These are phyloP conservation scores for Capronia coronata DNA, from an alignment of 2,329 filamentous ascomycete species.

Conservation along the genomic window DNA sequence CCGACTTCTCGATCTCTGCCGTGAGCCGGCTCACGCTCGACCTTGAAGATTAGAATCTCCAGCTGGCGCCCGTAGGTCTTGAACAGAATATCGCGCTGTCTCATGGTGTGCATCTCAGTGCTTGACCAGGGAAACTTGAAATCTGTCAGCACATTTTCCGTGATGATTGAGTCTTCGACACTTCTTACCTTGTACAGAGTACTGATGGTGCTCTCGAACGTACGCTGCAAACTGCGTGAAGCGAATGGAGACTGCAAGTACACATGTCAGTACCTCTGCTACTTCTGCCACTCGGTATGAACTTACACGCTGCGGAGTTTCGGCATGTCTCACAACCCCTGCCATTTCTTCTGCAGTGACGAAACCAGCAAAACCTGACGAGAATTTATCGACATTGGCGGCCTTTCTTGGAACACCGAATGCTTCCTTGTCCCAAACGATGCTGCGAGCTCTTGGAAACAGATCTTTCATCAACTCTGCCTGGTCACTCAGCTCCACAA, in stretches of 20 bases:
- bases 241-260: slow-evolving; percentile 43
- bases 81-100: slow-evolving; percentile 44
- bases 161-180: not conserved
- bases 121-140: slow-evolving; percentile 47
- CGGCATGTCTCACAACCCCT: slow-evolving; percentile 43
- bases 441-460: slow-evolving; percentile 48
- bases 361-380: slow-evolving; percentile 47
- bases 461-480: slow-evolving; percentile 46
- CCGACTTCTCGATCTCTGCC: slow-evolving; percentile 31
- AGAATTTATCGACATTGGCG: slow-evolving; percentile 39
- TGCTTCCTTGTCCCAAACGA: slow-evolving; percentile 37
- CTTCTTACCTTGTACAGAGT: slow-evolving; percentile 44
- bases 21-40: slow-evolving; percentile 31
- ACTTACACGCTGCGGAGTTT: slow-evolving; percentile 46
- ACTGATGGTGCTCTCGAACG: slow-evolving; percentile 48
- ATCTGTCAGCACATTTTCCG: slow-evolving; percentile 10
- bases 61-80: slow-evolving; percentile 50
- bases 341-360: slow-evolving; percentile 47
- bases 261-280: slow-evolving; percentile 3
- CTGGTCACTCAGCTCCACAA: slow-evolving; percentile 43
- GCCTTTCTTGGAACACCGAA: slow-evolving; percentile 32
- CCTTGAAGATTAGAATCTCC: slow-evolving; percentile 60
- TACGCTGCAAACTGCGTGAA: slow-evolving; percentile 46
- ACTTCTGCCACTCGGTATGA: not conserved
- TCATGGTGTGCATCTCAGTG: slow-evolving; percentile 40